Evolutionary conservation across 2,329 filamentous ascomycete genomes (phyloP), one percentile per base, ranked within the genome.

Genomic region (Drechslerella dactyloides): DNA sequence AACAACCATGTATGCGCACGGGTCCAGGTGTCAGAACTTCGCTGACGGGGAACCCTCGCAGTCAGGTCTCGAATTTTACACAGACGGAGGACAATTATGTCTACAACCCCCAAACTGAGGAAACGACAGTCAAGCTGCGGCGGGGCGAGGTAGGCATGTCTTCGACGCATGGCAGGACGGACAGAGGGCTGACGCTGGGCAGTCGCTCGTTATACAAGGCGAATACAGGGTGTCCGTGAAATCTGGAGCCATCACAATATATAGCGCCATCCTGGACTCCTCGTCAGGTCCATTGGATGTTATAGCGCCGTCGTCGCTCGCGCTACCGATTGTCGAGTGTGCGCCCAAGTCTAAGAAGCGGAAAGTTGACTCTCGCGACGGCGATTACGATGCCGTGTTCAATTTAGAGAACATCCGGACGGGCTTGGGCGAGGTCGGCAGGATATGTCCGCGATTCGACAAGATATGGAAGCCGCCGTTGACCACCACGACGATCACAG

Each of bases 221-320:
- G 87, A 85, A 76, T 94, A 87, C 78, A 85, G 87, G 15, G 78
- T 93, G 30, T 81, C 81, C 11, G 83, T 93, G 0, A 76, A 81
- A 7, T 82, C 82, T 58, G 90, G 90, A 1, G 82, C 86, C 48
- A 81, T 89, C 23, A 87, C 85, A 0, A 78, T 93, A 24, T 84
- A 86, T 13, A 89, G 90, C 15, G 86, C 89, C 5, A 84, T 83
- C 5, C 78, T 93, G 2, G 80, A 81, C 10, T 78, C 83, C 1
- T 81, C 27, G 27, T 33, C 82, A 0, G 80, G 82, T 24, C 78
- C 76, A 0, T 4, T 81, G 84, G 74, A 87, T 85, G 81, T 82
- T 90, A 15, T 86, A 78, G 88, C 89, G 15, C 85, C 89, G 0
- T 84, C 85, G 46, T 90, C 87, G 40, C 86, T 91, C 76, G 86